Evolutionary conservation across 345 rosid species (phyloP), one percentile per base, ranked within the genome.

Genomic region (Clausena lansium): DNA sequence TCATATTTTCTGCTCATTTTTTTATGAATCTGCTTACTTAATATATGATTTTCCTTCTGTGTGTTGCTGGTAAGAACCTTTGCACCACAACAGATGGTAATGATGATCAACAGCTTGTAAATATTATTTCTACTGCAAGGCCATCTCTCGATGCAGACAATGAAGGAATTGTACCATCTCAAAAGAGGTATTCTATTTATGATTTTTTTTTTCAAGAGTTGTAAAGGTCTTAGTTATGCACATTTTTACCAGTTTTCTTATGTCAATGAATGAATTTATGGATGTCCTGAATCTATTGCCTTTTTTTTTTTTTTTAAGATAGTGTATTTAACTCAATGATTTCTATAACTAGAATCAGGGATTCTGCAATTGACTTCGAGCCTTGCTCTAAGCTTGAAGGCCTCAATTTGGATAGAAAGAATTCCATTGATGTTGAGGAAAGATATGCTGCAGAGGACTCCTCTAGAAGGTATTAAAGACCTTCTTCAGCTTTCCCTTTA

Each of bases 331-430:
- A 59, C 6, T 36, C 64, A 67, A 9, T 67, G 5, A n/a, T 69
- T 69, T 83, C 22, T 77, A 28, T 32, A 66, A 67, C 62, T 80
- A 85, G 90, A 84, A 82, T 78, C 73, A 82, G 77, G 83, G 89
- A 88, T 50, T 76, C 68, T 77, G 83, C 86, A n/a, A 70, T 79
- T 85, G 92, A 88, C 65, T 92, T 89, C 83, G 97, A 89, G 75
- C 89, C 93, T 73, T 89, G 94, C 85, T 84, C 88, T 80, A 90
- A 88, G 91, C 91, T 92, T 2, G 90, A 86, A 90, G 92, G 86
- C 77, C 85, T 92, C 63, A 92, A 86, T 86, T 85, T 92, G 93
- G 92, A 89, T 79, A 80, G 85, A 78, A 89, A 85, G 87, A 81
- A 82, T 75, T 74, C 84, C 55, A 82, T 78, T 70, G 82, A 76